Percentiles rank a stretch among this genome's conserved stretches.
phyloP scores from a whole-genome alignment of 768 basidiomycete genomes.

The Harrya chromipes region DNA sequence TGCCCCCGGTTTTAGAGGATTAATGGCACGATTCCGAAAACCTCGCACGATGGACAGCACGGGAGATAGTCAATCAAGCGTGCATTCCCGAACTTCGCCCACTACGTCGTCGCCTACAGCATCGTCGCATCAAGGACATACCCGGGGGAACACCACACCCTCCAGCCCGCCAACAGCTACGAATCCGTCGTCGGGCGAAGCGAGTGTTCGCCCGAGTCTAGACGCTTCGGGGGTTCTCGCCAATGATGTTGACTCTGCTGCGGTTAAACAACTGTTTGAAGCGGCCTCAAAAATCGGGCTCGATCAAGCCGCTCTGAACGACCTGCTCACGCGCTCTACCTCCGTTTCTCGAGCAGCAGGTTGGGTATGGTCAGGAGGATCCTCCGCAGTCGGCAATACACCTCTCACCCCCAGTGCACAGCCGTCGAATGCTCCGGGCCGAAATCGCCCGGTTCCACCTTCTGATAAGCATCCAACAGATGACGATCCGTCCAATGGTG shows the following conservation, averaged over 20 bases:
- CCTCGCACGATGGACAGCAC: constrained; percentile 28
- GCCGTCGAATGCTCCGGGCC: constrained; percentile 8
- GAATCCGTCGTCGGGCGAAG: constrained; percentile 11
- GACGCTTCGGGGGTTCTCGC: constrained; percentile 24
- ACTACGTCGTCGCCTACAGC: constrained; percentile 36
- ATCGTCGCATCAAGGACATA: constrained; percentile 30
- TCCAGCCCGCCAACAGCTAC: constrained; percentile 15
- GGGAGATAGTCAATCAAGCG: constrained; percentile 30
- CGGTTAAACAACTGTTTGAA: constrained; percentile 70
- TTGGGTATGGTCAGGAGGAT: constrained; percentile 34
- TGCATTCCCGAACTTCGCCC: constrained; percentile 30
- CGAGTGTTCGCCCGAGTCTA: constrained; percentile 19
- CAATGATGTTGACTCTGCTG: constrained; percentile 42
- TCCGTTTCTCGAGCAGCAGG: constrained; percentile 58
- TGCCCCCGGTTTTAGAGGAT: constrained; percentile 71
- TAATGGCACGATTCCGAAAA: constrained; percentile 74
- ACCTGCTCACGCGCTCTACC: constrained; percentile 66
- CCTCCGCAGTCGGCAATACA: constrained; percentile 7
- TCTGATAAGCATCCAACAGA: constrained; percentile 27
- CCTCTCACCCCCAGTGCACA: constrained; percentile 25
- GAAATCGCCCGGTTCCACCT: constrained; percentile 13
- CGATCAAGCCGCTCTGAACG: constrained; percentile 67
- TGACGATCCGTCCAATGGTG: constrained; percentile 31
- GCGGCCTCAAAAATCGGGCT: constrained; percentile 75
- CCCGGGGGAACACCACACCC: constrained; percentile 31